A percentile compares a stretch with the other conserved stretches of the same genome.
These are phyloP conservation scores for Trypanosoma scelopori DNA, from an alignment of 208 protist species.

Conservation along the genomic window DNA sequence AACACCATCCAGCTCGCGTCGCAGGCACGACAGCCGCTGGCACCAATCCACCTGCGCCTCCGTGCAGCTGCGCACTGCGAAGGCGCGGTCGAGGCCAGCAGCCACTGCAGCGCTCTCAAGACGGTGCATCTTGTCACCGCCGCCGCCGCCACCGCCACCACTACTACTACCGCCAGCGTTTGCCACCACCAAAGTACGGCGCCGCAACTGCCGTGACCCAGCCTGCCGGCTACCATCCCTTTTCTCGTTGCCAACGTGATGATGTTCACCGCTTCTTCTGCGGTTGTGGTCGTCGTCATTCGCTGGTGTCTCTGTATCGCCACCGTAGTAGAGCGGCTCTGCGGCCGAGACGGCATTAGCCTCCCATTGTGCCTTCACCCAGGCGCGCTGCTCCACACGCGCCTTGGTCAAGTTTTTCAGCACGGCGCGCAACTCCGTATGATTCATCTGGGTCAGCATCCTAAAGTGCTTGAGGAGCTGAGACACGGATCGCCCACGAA, in stretches of 20 bases:
- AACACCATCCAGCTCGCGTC: slow-evolving; percentile 54
- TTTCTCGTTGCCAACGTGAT: neutral
- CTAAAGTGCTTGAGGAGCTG: slow-evolving; percentile 78
- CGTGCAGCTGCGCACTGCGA: slow-evolving; percentile 64
- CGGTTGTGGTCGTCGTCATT: neutral
- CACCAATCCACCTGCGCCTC: slow-evolving; percentile 86
- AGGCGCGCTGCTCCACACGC: slow-evolving; percentile 52
- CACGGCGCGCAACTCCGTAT: slow-evolving; percentile 39
- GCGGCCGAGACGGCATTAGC: slow-evolving; percentile 51
- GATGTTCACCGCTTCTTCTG: neutral
- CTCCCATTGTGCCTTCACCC: slow-evolving; percentile 63
- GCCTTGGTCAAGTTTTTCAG: slow-evolving; percentile 64
- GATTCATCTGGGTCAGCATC: slow-evolving; percentile 57
- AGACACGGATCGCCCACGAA: slow-evolving; percentile 67
- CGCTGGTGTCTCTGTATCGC: slow-evolving; percentile 1
- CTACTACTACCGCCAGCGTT: neutral
- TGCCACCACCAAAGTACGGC: neutral
- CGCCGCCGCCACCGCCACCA: neutral
- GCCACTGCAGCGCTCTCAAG: slow-evolving; percentile 63
- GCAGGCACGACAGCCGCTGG: slow-evolving; percentile 61
- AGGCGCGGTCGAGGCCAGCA: slow-evolving; percentile 66
- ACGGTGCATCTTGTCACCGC: slow-evolving; percentile 40
- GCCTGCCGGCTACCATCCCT: slow-evolving; percentile 12
- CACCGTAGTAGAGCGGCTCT: slow-evolving; percentile 64
- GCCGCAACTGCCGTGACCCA: slow-evolving; percentile 14